Evolutionary conservation across 768 basidiomycete genomes (phyloP).

Genomic region (Russula earlei): DNA sequence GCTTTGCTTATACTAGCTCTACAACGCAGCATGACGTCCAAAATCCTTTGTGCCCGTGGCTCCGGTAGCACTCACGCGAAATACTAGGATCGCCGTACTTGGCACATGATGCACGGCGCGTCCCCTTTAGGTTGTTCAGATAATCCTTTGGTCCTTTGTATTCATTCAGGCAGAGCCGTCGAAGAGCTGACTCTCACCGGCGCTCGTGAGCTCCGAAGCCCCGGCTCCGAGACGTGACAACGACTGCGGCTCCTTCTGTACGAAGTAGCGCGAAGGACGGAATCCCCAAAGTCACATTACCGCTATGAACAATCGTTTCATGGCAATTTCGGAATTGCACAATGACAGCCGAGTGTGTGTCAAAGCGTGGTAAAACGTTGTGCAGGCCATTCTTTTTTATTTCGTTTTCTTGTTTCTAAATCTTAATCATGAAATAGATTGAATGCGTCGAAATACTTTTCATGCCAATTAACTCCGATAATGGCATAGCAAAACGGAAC

Average conservation of each 20-base stretch:
- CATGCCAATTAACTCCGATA: neutral
- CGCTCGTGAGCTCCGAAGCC: neutral
- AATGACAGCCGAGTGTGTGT: neutral
- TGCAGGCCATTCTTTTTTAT: neutral
- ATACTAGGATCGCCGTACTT: no score
- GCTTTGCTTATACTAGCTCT: neutral
- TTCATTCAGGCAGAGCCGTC: neutral
- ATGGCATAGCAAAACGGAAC: neutral
- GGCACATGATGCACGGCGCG: neutral
- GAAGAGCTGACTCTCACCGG: neutral
- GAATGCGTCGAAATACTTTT: no score
- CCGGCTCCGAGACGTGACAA: slow-evolving; percentile 8
- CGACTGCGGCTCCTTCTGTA: neutral
- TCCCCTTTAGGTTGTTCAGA: neutral
- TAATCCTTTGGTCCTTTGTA: neutral
- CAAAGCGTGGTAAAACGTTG: neutral
- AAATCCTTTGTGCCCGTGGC: neutral
- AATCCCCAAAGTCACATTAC: neutral
- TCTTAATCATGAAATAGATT: neutral
- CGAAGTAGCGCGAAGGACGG: neutral
- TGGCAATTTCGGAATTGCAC: neutral
- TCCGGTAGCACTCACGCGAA: neutral
- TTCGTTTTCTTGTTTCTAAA: no score
- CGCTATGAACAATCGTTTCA: neutral
- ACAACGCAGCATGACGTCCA: no score